Conservation (phyloP, 2,329 filamentous ascomycete species). For the Apiospora pterosperma region DNA sequence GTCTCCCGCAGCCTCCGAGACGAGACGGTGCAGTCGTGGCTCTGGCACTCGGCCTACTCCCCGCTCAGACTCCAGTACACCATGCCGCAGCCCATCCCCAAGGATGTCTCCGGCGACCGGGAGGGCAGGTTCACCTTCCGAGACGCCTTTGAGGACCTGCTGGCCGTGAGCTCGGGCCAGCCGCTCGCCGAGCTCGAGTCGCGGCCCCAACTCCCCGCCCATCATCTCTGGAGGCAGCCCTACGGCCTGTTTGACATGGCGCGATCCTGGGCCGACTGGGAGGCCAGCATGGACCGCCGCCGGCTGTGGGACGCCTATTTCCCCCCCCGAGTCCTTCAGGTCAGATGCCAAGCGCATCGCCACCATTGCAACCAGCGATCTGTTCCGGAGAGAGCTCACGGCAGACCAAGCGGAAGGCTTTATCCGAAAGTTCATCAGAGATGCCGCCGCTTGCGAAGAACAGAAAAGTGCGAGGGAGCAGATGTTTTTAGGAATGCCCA, state of each 20-base stretch:
- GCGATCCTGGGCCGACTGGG: slow-evolving; percentile 41
- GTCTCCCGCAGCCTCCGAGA: slow-evolving; percentile 4
- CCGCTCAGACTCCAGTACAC: slow-evolving; percentile 38
- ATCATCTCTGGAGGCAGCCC: not conserved
- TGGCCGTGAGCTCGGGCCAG: slow-evolving; percentile 42
- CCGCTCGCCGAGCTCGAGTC: slow-evolving; percentile 22
- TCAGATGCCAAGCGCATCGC: slow-evolving; percentile 2
- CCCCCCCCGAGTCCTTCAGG: slow-evolving; percentile 10
- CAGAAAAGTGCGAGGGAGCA: not conserved
- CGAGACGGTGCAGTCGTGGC: slow-evolving; percentile 30
- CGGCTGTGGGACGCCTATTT: slow-evolving; percentile 34
- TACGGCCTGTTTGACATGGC: slow-evolving; percentile 16
- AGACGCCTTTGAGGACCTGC: slow-evolving; percentile 57
- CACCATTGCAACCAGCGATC: not conserved
- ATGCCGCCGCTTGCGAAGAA: slow-evolving; percentile 6
- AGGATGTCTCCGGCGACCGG: slow-evolving; percentile 26
- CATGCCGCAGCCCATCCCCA: slow-evolving; percentile 45
- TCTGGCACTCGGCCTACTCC: slow-evolving; percentile 39
- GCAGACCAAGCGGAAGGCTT: not conserved
- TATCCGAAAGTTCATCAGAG: not conserved
- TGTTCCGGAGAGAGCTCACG: not conserved
- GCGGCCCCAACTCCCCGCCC: not conserved
- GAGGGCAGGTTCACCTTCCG: slow-evolving; percentile 44
- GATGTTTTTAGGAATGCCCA: not conserved
- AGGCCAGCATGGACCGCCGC: slow-evolving; percentile 33